These are phyloP conservation scores for Gossypium anomalum DNA, from an alignment of 345 rosid genomes.

Conservation along the genomic window DNA sequence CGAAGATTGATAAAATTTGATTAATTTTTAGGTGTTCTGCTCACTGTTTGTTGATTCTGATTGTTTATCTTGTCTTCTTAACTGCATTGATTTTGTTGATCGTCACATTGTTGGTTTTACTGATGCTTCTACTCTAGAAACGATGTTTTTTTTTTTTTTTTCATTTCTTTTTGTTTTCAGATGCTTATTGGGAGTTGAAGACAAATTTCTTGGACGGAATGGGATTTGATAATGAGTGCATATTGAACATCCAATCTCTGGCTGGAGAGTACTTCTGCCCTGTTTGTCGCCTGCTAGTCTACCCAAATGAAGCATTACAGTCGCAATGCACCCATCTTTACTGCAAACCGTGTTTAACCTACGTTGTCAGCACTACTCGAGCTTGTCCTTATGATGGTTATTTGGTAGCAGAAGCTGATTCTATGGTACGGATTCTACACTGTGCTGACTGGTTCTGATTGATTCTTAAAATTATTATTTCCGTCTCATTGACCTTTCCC, in stretches of 20 bases:
- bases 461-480: neutral
- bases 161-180: too few relatives aligned
- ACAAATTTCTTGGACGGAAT: slow-evolving; percentile 19
- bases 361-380: slow-evolving; percentile 52
- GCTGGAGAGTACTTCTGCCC: slow-evolving; percentile 81
- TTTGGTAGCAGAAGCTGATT: slow-evolving; percentile 74
- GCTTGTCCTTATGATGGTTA: slow-evolving; percentile 84
- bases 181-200: slow-evolving; percentile 10
- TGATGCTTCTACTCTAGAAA: too few relatives aligned
- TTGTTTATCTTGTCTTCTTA: too few relatives aligned
- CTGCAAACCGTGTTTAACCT: slow-evolving; percentile 69
- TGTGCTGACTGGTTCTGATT: neutral
- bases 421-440: slow-evolving; percentile 44
- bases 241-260: slow-evolving; percentile 63
- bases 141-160: neutral
- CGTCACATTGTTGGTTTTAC: too few relatives aligned
- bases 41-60: too few relatives aligned
- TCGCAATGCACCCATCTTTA: slow-evolving; percentile 78
- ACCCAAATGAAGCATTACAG: slow-evolving; percentile 82
- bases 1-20: neutral
- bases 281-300: slow-evolving; percentile 64
- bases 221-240: slow-evolving; percentile 81
- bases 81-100: too few relatives aligned
- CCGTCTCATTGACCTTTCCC: slow-evolving; percentile 9
- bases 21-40: neutral